Base-by-base conservation (phyloP, 495 filamentous ascomycete genomes). In the Podospora pseudocomata region DNA sequence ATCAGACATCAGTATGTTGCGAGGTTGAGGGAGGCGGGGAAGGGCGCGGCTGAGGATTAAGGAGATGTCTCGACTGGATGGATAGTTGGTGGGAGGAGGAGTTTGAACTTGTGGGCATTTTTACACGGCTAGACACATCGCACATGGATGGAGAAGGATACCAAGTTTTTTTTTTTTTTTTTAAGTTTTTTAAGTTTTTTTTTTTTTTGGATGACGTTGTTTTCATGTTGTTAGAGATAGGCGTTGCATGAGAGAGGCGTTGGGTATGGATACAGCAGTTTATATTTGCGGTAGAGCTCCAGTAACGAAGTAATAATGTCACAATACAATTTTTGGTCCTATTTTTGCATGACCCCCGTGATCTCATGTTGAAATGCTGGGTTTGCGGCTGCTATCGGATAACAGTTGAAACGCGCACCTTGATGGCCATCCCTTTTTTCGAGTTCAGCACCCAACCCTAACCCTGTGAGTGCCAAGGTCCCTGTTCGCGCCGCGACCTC, bases 1-100 rank as follows among this genome's bases (percentile, higher is more conserved):
- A 97, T 97, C 70, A 80, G 88, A 73, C 87, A 89, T 67, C 91
- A 94, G 74, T 72, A 72, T 28, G 65, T 56, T 15, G 49, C 66
- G 56, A 69, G 78, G 5, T 23, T 76, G 49, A 73, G 71, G 58
- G 70, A 76, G 53, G 71, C 72, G 1, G 75, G 74, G 4, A 81
- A 82, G 69, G 70, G 65, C 0, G 65, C 73, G 20, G 73, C 75
- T 9, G 73, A 78, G 63, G 78, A 80, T 60, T 80, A 74, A 68
- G 27, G 54, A 9, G 23, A 32, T 32, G 39, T 49, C 39, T 9
- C 2, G 23, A 15, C 20, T 11, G 55, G 13, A 9, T 6, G 0
- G 23, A n/a, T 20, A 30, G 27, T 18, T 27, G 20, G 27, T 15
- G 4, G 55, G 55, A 20, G 4, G 55, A n/a, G n/a, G 55, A 23